A percentile compares a stretch with the other conserved stretches of the same genome.
Conservation (phyloP, 1,284 basidiomycete genomes). For the Trichosporon asahii region DNA sequence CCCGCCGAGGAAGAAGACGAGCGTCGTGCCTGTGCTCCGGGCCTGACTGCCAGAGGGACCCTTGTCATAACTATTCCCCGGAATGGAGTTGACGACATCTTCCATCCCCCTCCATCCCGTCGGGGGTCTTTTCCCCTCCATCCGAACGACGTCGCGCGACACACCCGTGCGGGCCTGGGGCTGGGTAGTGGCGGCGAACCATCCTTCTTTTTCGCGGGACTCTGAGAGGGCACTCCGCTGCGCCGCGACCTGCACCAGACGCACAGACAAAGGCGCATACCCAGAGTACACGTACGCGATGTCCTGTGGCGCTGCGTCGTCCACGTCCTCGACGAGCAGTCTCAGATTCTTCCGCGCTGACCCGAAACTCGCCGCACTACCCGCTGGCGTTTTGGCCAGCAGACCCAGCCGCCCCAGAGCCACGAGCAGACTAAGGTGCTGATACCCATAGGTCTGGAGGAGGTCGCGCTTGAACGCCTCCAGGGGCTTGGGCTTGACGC, state of each 20-base stretch:
- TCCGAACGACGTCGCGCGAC: conserved; percentile 37
- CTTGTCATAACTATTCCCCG: conserved; percentile 79
- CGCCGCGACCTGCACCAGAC: conserved; percentile 86
- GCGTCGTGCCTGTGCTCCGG: conserved; percentile 60
- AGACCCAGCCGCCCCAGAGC: conserved; percentile 71
- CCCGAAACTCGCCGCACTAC: conserved; percentile 62
- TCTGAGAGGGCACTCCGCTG: conserved; percentile 73
- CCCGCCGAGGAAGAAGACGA: conserved; percentile 97
- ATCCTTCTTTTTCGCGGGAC: conserved; percentile 44
- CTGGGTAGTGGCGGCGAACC: neutral
- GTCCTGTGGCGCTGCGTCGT: conserved; percentile 71
- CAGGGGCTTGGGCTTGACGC: conserved; percentile 79
- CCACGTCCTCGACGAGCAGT: conserved; percentile 83
- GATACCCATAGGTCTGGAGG: conserved; percentile 91
- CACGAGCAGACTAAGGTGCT: conserved; percentile 78
- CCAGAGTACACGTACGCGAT: conserved; percentile 95
- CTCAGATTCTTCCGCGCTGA: conserved; percentile 77
- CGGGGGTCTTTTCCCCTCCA: conserved; percentile 58
- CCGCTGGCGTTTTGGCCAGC: conserved; percentile 50
- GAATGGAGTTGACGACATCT: conserved; percentile 74
- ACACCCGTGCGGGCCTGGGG: neutral
- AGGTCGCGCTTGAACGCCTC: conserved; percentile 89
- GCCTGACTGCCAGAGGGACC: conserved; percentile 44
- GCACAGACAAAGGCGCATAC: conserved; percentile 87
- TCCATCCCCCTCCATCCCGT: conserved; percentile 97